A percentile compares a stretch with the other conserved stretches of the same genome.
phyloP scores from a whole-genome alignment of 2,329 filamentous ascomycete genomes.

The Cytospora schulzeri region DNA sequence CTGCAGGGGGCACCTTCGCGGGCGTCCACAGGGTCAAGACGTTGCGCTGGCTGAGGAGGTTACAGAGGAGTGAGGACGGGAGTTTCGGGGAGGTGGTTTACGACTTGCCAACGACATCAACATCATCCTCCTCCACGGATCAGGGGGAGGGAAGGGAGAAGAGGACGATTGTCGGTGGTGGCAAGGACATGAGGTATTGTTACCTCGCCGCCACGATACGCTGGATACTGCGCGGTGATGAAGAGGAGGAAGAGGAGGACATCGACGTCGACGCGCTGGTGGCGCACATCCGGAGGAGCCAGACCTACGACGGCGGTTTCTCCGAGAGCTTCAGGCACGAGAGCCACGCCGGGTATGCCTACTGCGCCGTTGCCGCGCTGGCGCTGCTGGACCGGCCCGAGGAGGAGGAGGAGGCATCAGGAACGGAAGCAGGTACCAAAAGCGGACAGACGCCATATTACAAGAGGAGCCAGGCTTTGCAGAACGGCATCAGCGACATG shows the following conservation, averaged over 20 bases:
- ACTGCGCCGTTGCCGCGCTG: slow-evolving; percentile 80
- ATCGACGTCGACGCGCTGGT: slow-evolving; percentile 73
- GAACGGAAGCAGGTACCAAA: no score
- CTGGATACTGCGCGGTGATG: slow-evolving; percentile 73
- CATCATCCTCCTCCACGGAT: slow-evolving; percentile 33
- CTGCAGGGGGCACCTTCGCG: slow-evolving; percentile 51
- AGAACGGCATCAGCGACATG: slow-evolving; percentile 45
- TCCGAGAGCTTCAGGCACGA: slow-evolving; percentile 78
- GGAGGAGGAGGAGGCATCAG: slow-evolving; percentile 32
- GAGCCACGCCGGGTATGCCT: slow-evolving; percentile 88
- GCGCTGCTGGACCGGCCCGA: slow-evolving; percentile 70
- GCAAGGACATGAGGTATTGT: slow-evolving; percentile 83
- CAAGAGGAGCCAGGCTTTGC: slow-evolving; percentile 37
- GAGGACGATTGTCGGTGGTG: slow-evolving; percentile 63
- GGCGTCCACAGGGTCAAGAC: slow-evolving; percentile 69
- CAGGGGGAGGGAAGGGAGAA: slow-evolving; percentile 36
- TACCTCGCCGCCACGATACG: slow-evolving; percentile 81
- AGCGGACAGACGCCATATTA: neutral
- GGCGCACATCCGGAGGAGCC: slow-evolving; percentile 61
- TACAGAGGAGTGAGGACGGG: slow-evolving; percentile 77
- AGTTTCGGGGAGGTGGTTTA: slow-evolving; percentile 86
- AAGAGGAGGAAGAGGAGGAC: slow-evolving; percentile 64
- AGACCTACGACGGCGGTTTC: slow-evolving; percentile 85
- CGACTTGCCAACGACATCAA: slow-evolving; percentile 45
- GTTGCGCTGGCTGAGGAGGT: slow-evolving; percentile 69